phyloP scores from a whole-genome alignment of 179 eudicot genomes.

The Beta corolliflora region DNA sequence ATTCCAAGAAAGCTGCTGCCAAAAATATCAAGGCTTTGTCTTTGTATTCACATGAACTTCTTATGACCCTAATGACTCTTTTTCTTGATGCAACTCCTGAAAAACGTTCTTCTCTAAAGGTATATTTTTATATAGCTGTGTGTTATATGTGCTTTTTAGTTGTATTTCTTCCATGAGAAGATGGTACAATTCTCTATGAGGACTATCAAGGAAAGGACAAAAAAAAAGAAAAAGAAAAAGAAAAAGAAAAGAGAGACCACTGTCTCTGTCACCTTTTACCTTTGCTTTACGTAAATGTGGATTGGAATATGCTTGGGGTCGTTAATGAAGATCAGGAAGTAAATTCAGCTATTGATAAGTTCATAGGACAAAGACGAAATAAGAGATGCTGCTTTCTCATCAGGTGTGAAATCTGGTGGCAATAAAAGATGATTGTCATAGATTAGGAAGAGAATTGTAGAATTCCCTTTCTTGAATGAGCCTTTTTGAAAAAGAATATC shows the following conservation, averaged over 20 bases:
- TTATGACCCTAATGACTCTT: conserved; percentile 51
- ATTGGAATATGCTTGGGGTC: not conserved
- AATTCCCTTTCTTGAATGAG: not conserved
- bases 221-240: too few species aligned
- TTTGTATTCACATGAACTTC: conserved; percentile 55
- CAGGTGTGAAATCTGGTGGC: not conserved
- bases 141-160: not conserved
- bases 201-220: not conserved
- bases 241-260: not conserved
- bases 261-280: not conserved
- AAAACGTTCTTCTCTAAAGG: conserved; percentile 61
- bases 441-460: not conserved
- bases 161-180: not conserved
- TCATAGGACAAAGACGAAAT: not conserved
- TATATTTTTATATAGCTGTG: conserved; percentile 20
- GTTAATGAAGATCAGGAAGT: not conserved
- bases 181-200: not conserved
- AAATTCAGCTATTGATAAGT: not conserved
- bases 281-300: not conserved
- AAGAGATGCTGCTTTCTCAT: too few species aligned
- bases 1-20: conserved; percentile 52
- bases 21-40: conserved; percentile 62
- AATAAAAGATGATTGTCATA: not conserved
- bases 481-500: not conserved
- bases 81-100: conserved; percentile 55